Evolutionary conservation across 2,329 filamentous ascomycete genomes (phyloP).

Genomic region (Nigrospora sphaerica): DNA sequence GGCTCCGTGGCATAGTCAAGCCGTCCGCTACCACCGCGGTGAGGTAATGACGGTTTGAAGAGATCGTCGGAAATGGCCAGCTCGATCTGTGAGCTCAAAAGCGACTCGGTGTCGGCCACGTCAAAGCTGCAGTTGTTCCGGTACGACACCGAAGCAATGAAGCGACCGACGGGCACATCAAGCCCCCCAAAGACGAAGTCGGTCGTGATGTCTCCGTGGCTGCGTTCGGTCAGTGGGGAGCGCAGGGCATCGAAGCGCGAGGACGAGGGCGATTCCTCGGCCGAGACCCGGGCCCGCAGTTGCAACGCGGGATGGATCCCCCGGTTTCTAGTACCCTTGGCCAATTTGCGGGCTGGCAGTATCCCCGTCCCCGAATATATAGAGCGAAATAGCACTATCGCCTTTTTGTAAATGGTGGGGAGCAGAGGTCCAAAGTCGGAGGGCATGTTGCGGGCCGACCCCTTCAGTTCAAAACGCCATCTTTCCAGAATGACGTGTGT

Average conservation of each 20-base stretch:
- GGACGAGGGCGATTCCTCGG: slow-evolving; percentile 41
- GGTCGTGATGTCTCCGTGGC: slow-evolving; percentile 54
- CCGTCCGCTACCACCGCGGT: slow-evolving; percentile 35
- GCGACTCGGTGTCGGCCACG: slow-evolving; percentile 82
- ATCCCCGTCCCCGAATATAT: slow-evolving; percentile 78
- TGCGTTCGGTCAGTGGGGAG: slow-evolving; percentile 60
- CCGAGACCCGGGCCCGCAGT: slow-evolving; percentile 73
- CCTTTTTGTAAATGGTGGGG: slow-evolving; percentile 93
- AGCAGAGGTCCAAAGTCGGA: slow-evolving; percentile 58
- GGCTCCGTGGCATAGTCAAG: slow-evolving; percentile 40
- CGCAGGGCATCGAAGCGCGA: slow-evolving; percentile 61
- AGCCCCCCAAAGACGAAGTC: slow-evolving; percentile 77
- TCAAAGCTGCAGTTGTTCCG: slow-evolving; percentile 85
- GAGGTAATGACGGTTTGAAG: slow-evolving; percentile 70
- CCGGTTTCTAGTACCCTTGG: slow-evolving; percentile 65
- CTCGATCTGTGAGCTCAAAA: slow-evolving; percentile 79
- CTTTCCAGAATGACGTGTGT: slow-evolving; percentile 82
- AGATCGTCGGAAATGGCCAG: slow-evolving; percentile 86
- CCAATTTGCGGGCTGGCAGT: slow-evolving; percentile 80
- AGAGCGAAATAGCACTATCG: slow-evolving; percentile 87
- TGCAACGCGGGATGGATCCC: slow-evolving; percentile 60
- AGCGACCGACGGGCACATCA: slow-evolving; percentile 77
- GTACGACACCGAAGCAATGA: slow-evolving; percentile 77
- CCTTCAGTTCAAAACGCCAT: slow-evolving; percentile 80
- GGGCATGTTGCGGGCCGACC: slow-evolving; percentile 36